Base-by-base conservation (phyloP, 2,329 filamentous ascomycete species). In the Apiospora sp. region DNA sequence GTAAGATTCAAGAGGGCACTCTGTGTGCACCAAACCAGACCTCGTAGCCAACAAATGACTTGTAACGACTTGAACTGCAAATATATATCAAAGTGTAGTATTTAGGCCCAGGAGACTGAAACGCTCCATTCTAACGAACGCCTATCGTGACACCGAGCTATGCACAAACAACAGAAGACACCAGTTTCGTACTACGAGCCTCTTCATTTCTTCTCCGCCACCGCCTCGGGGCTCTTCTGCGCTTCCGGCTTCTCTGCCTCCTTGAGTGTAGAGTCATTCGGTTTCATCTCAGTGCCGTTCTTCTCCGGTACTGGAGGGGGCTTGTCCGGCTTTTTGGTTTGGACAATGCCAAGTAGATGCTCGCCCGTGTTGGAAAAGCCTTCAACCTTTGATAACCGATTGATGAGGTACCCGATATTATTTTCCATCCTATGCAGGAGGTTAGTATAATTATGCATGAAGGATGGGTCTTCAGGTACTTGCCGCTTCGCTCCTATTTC, bases 311-410 rank as follows among this genome's bases (percentile, higher is more conserved):
- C 70, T 13, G 67, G 54, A 1, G 75, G 67, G 19, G 71, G 37
- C 43, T 74, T 75, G 24, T 77, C 75, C 7, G 81, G 73, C 41
- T 84, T 81, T 81, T 93, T 95, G 16, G 86, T 84, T 72, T 88
- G 88, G 71, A 93, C 86, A 54, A 94, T 87, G 27, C 89, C 88
- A 16, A 91, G 83, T 6, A 98, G 86, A 74, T 91, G 87, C 48
- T 92, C 88, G 43, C 93, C 94, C 3, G 94, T 86, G 75, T 95
- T 92, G 13, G 89, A 92, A 73, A 94, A 94, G 1, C 94, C 94
- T 70, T 96, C 92, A 51, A 98, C 89, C 79, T 94, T 95, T 76
- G 90, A 87, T 8, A 98, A 87, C 76, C 91, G 92, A 0, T 87
- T 84, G 68, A 91, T 88, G 77, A 98, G 92, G 76, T 91, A 90